A percentile compares a stretch with the other conserved stretches of the same genome.
These are phyloP conservation scores for Aspergillus sclerotioniger DNA, from an alignment of 495 filamentous ascomycete genomes.

Conservation along the genomic window DNA sequence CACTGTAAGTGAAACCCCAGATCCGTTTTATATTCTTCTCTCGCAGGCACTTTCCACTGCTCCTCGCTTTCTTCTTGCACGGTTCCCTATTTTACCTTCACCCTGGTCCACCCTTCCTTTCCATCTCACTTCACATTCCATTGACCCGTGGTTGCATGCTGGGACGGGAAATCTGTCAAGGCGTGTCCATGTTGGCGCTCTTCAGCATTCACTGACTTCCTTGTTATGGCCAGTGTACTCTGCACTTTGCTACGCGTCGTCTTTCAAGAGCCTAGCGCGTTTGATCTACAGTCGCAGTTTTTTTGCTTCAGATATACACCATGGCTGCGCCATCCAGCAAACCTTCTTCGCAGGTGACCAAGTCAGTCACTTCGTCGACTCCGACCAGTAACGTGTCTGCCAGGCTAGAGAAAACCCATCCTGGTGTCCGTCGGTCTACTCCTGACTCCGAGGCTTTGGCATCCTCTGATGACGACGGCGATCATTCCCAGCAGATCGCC, in stretches of 20 bases:
- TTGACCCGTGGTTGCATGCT: not conserved
- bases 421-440: conserved; percentile 69
- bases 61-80: not conserved
- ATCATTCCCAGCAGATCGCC: conserved; percentile 39
- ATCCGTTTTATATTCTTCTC: not conserved
- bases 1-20: not conserved
- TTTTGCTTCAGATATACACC: conserved; percentile 8
- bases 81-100: not conserved
- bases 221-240: not conserved
- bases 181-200: not conserved
- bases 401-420: conserved; percentile 69
- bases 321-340: conserved; percentile 38
- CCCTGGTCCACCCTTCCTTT: not conserved
- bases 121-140: not conserved
- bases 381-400: conserved; percentile 54
- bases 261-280: not conserved
- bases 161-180: not conserved
- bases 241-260: not conserved
- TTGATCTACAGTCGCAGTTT: not conserved
- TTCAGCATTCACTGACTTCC: not conserved
- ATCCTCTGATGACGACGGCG: conserved; percentile 88
- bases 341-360: conserved; percentile 16
- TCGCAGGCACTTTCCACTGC: not conserved
- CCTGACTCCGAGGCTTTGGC: conserved; percentile 91
- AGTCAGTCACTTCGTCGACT: conserved; percentile 28